These are phyloP conservation scores for Phialemonium atrogriseum DNA, from an alignment of 2,329 filamentous ascomycete species.

Conservation along the genomic window DNA sequence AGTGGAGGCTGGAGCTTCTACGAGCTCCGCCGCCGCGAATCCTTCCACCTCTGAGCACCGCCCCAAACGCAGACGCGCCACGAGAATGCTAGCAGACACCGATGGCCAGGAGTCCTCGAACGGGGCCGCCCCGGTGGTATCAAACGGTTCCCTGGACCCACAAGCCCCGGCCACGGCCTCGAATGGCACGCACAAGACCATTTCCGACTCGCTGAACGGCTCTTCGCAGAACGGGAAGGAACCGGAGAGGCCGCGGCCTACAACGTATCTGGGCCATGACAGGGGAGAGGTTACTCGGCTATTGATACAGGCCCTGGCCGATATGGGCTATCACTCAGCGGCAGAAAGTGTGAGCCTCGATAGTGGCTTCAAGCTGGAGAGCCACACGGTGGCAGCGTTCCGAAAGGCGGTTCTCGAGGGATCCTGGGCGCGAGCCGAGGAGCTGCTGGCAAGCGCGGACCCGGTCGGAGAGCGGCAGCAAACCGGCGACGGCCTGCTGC, in stretches of 20 bases:
- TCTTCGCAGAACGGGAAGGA: conserved; percentile 31
- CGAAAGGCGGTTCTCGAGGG: conserved; percentile 71
- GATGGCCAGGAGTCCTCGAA: conserved; percentile 42
- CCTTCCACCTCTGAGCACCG: conserved; percentile 22
- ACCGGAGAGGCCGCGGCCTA: conserved; percentile 5
- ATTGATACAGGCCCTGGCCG: conserved; percentile 80
- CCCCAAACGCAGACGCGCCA: conserved; percentile 51
- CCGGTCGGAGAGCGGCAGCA: conserved; percentile 23
- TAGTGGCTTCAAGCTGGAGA: conserved; percentile 85
- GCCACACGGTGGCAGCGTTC: conserved; percentile 76
- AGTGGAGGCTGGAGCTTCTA: conserved; percentile 8
- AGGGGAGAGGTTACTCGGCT: conserved; percentile 89
- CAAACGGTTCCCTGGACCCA: conserved; percentile 45
- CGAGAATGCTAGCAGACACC: conserved; percentile 56
- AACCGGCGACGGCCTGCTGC: conserved; percentile 53
- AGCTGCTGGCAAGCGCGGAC: conserved; percentile 56
- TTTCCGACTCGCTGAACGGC: conserved; percentile 42
- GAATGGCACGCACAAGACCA: conserved; percentile 40
- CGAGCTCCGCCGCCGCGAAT: conserved; percentile 7
- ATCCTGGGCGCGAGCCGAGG: conserved; percentile 78
- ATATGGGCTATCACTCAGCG: conserved; percentile 76
- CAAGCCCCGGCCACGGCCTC: conserved; percentile 28
- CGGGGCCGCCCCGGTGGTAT: conserved; percentile 41
- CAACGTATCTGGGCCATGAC: conserved; percentile 71
- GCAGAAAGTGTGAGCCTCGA: conserved; percentile 68